Evolutionary conservation across 164 flowering plant genomes (phyloP), one percentile per base, ranked within the genome.

Genomic region (Protea cynaroides): DNA sequence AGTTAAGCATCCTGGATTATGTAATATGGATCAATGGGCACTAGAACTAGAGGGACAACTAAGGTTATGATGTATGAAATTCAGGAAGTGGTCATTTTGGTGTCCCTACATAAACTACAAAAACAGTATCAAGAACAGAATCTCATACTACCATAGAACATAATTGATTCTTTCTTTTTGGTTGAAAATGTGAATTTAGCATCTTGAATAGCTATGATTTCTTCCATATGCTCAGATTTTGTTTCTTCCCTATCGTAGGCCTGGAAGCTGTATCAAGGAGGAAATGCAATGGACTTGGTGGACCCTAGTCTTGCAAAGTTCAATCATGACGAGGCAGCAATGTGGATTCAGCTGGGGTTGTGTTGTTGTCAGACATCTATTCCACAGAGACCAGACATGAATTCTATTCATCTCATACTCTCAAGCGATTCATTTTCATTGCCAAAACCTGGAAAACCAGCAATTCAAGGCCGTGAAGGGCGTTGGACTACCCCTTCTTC

Each of bases 401-500:
- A 80, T 64, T 55, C 84, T 21, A 76, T 88, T 58, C 71, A 82
- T 75, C 86, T 88, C 72, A 82, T 81, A 83, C 85, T 88, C 29
- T 77, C 81, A 24, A 81, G 92, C 21, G 95, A 84, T 49, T 90
- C 92, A 0, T 85, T 88, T 63, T 78, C 62, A 1, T 57, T 88
- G 70, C 88, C 90, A 0, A 79, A 49, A 62, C 97, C 95, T 40
- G 89, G 91, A 10, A 83, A 76, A 67, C 97, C 97, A 1, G 97
- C 81, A 62, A 21, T 81, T 65, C 89, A 81, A 57, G 97, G 92
- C 25, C 89, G 95, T 7, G 52, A 24, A 51, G 84, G 88, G 38
- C 75, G 75, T 4, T 81, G 81, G 84, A 76, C 79, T 12, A 83
- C 86, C 1, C 68, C 73, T 51, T 53, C 77, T 43, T 64, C 83